Percentiles rank a stretch among this genome's conserved stretches.
These are phyloP conservation scores for Candida nemodendra DNA, from an alignment of 805 yeast species.

Conservation along the genomic window DNA sequence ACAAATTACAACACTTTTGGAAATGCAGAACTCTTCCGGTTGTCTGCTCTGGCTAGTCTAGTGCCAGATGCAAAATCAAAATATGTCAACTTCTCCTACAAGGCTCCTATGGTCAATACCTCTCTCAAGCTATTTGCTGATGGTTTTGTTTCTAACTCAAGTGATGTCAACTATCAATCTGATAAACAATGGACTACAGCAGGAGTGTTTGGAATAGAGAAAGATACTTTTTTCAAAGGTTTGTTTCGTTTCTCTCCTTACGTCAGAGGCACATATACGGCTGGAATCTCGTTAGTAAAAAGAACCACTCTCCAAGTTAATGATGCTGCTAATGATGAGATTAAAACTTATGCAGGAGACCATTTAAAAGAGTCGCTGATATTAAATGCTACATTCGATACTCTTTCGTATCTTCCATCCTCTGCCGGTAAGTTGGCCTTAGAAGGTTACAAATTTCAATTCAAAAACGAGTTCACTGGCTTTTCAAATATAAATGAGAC, in stretches of 20 bases:
- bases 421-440: slow-evolving; percentile 42
- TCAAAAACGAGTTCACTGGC: slow-evolving; percentile 47
- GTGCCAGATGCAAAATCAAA: slow-evolving; percentile 51
- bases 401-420: slow-evolving; percentile 37
- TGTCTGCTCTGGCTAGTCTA: slow-evolving; percentile 47
- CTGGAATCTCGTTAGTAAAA: slow-evolving; percentile 60
- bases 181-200: slow-evolving; percentile 52
- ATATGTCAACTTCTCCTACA: slow-evolving; percentile 49
- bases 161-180: slow-evolving; percentile 48
- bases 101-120: slow-evolving; percentile 45
- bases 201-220: slow-evolving; percentile 50
- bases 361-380: slow-evolving; percentile 55
- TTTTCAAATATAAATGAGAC: slow-evolving; percentile 17
- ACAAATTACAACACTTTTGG: slow-evolving; percentile 56
- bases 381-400: slow-evolving; percentile 42
- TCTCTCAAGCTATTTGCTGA: slow-evolving; percentile 46
- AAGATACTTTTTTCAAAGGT: slow-evolving; percentile 9
- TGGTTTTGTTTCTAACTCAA: slow-evolving; percentile 50
- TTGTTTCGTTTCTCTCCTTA: slow-evolving; percentile 3
- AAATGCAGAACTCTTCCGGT: slow-evolving; percentile 60
- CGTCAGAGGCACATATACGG: slow-evolving; percentile 22
- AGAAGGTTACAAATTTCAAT: slow-evolving; percentile 40
- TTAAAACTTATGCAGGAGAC: slow-evolving; percentile 61
- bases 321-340: slow-evolving; percentile 53
- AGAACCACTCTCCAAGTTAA: slow-evolving; percentile 52